Conservation (phyloP, 2,329 filamentous ascomycete species). For the Pyrenochaeta sp. region DNA sequence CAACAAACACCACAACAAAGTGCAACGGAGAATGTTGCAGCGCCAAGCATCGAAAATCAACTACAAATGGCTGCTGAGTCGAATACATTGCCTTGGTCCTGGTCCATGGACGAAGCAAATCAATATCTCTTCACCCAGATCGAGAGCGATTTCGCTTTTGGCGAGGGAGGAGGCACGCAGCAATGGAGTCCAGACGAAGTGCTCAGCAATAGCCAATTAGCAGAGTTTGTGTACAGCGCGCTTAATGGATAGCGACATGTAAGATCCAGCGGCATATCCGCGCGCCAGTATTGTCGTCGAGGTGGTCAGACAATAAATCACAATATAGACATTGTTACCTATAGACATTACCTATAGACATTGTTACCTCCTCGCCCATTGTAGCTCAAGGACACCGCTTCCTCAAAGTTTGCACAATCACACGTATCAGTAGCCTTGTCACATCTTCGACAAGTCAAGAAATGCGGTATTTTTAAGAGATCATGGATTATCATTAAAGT, state of each 20-base stretch:
- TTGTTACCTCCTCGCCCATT: too few relatives aligned
- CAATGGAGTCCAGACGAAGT: conserved; percentile 31
- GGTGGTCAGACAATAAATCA: neutral
- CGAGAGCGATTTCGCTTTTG: conserved; percentile 42
- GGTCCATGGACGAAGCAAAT: conserved; percentile 40
- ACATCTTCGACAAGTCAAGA: neutral
- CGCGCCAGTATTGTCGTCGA: neutral
- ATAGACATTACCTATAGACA: too few relatives aligned
- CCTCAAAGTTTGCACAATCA: neutral
- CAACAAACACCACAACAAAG: conserved; percentile 10
- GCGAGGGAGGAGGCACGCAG: conserved; percentile 35
- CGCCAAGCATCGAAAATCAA: conserved; percentile 9
- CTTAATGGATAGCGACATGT: conserved; percentile 4
- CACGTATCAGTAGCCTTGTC: neutral
- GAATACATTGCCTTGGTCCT: conserved; percentile 33
- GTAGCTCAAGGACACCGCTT: too few relatives aligned
- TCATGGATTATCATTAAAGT: conserved; percentile 19
- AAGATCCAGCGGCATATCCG: neutral
- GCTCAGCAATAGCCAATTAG: conserved; percentile 12
- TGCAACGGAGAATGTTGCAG: conserved; percentile 10
- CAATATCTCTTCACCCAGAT: conserved; percentile 44
- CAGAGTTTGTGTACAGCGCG: conserved; percentile 23
- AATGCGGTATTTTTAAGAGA: neutral
- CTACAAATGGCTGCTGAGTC: conserved; percentile 6
- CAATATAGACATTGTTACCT: too few relatives aligned